These are phyloP conservation scores for Lithospermum erythrorhizon DNA, from an alignment of 257 asterid species.

Conservation along the genomic window DNA sequence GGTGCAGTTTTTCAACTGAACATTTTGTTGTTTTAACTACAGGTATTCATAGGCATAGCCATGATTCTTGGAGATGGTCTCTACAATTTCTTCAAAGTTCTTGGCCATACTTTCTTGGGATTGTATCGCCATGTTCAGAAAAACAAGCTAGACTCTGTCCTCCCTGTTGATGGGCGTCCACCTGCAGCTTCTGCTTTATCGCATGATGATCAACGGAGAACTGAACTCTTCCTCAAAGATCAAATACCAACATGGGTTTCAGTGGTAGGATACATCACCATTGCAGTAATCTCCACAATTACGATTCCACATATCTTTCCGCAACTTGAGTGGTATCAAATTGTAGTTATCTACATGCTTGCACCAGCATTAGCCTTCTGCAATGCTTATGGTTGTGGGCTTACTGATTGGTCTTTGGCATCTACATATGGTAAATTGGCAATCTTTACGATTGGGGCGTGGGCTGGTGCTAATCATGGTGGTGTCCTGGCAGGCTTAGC, in stretches of 20 bases:
- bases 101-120: constrained; percentile 57
- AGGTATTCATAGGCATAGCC: constrained; percentile 86
- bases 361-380: constrained; percentile 86
- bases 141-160: constrained; percentile 30
- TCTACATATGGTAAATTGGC: constrained; percentile 88
- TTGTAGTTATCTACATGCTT: constrained; percentile 51
- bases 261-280: constrained; percentile 38
- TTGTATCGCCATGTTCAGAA: constrained; percentile 39
- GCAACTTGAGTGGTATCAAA: constrained; percentile 74
- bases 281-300: constrained; percentile 49
- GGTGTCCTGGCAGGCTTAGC: constrained; percentile 92
- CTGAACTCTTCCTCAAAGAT: constrained; percentile 67
- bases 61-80: constrained; percentile 97
- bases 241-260: constrained; percentile 80
- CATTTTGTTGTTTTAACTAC: constrained; percentile 1
- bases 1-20: background rate
- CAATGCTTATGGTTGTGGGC: constrained; percentile 88
- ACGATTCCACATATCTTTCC: constrained; percentile 61
- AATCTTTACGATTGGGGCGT: constrained; percentile 72
- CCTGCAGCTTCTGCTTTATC: constrained; percentile 28
- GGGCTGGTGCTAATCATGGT: constrained; percentile 79
- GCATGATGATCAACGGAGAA: constrained; percentile 58
- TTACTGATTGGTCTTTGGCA: constrained; percentile 85
- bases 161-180: constrained; percentile 35
- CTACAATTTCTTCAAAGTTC: constrained; percentile 69